These are phyloP conservation scores for Cordyceps farinosa DNA, from an alignment of 2,329 filamentous ascomycete genomes.

Conservation along the genomic window DNA sequence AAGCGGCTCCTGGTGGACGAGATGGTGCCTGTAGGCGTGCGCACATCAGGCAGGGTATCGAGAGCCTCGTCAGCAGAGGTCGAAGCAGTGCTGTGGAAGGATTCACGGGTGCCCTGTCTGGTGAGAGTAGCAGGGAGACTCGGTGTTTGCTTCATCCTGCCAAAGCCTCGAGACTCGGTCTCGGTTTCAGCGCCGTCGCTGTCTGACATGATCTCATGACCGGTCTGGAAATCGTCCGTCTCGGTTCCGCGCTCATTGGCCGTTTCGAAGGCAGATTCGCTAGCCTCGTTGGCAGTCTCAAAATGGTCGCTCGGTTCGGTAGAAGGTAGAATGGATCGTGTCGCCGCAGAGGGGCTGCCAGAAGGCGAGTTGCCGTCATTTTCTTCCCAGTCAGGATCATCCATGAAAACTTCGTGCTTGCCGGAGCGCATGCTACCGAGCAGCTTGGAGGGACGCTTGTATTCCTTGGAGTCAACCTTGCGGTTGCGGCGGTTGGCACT, in stretches of 20 bases:
- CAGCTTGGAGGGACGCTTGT: conserved; percentile 75
- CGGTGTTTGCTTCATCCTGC: conserved; percentile 41
- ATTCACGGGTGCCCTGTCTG: conserved; percentile 55
- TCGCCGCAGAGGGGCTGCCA: conserved; percentile 10
- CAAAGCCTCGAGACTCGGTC: conserved; percentile 62
- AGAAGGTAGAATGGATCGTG: conserved; percentile 7
- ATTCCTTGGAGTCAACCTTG: conserved; percentile 61
- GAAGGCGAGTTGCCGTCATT: conserved; percentile 46
- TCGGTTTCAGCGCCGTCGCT: conserved; percentile 76
- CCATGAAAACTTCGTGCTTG: conserved; percentile 72
- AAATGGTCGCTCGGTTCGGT: conserved; percentile 65
- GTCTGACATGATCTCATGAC: conserved; percentile 72
- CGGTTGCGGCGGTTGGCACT: conserved; percentile 57
- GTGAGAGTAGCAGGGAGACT: conserved; percentile 36
- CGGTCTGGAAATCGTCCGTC: conserved; percentile 93
- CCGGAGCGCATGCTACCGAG: conserved; percentile 72
- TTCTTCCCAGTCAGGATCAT: conserved; percentile 90
- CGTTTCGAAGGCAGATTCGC: conserved; percentile 61
- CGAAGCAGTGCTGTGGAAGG: conserved; percentile 84
- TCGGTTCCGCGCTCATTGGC: conserved; percentile 79
- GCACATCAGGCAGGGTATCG: conserved; percentile 51
- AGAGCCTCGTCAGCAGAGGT: conserved; percentile 76
- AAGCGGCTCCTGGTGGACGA: conserved; percentile 68
- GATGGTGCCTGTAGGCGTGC: conserved; percentile 60
- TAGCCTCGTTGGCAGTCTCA: conserved; percentile 76